phyloP scores from a whole-genome alignment of 805 yeast species.

The Candida ascalaphidarum region DNA sequence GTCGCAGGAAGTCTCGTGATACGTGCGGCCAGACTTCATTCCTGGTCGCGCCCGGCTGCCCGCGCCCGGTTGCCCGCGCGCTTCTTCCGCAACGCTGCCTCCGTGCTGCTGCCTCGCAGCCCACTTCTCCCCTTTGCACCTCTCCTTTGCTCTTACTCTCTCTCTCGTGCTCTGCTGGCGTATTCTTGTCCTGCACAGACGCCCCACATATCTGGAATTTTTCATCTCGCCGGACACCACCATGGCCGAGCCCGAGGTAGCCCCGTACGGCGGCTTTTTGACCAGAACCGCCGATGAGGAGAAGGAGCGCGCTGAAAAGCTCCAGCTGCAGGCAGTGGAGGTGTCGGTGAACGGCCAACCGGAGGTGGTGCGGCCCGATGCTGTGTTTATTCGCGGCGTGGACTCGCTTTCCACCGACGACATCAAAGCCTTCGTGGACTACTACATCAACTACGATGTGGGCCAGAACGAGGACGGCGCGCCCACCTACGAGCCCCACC shows the following conservation, averaged over 20 bases:
- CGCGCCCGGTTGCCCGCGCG: no score
- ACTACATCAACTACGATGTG: conserved; percentile 27
- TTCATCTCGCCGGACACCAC: no score
- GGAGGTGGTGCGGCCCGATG: conserved; percentile 28
- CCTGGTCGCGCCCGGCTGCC: no score
- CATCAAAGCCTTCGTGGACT: conserved; percentile 46
- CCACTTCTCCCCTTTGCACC: no score
- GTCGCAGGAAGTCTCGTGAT: no score
- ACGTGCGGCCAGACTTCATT: no score
- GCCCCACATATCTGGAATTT: neutral
- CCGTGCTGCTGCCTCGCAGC: no score
- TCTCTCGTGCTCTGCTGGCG: no score
- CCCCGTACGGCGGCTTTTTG: conserved; percentile 36
- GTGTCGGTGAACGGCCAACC: conserved; percentile 21
- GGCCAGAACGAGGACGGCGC: conserved; percentile 5
- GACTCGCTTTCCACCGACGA: conserved; percentile 55
- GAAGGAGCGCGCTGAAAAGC: conserved; percentile 18
- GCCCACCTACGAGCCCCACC: conserved; percentile 12
- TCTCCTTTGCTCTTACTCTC: no score
- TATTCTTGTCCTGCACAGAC: no score
- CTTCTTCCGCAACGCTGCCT: no score
- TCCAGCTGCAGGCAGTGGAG: conserved; percentile 24
- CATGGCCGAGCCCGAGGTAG: conserved; percentile 10
- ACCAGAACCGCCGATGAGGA: conserved; percentile 32
- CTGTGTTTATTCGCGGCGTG: conserved; percentile 50